phyloP scores from a whole-genome alignment of 441 rosid species.

The Viola pubescens region DNA sequence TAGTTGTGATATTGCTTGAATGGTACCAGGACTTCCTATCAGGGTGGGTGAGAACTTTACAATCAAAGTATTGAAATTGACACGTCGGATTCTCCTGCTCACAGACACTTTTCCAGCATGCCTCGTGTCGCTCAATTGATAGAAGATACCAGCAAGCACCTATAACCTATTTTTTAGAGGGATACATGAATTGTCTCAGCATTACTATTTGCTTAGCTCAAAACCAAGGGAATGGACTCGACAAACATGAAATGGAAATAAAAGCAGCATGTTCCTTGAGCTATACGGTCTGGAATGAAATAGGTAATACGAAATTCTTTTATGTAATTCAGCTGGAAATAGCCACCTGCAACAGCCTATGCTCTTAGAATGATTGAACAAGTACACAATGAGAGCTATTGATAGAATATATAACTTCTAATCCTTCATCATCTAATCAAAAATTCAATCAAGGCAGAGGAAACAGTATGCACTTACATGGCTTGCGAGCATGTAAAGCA shows the following conservation, averaged over 20 bases:
- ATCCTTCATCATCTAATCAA: neutral
- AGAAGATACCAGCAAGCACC: conserved; percentile 95
- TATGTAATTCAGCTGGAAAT: too few species aligned
- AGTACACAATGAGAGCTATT: too few species aligned
- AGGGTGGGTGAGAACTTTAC: conserved; percentile 31
- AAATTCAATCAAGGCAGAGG: neutral
- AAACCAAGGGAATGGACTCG: too few species aligned
- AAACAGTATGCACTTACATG: conserved; percentile 46
- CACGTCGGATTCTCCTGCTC: conserved; percentile 41
- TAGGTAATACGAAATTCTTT: too few species aligned
- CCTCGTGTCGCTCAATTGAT: conserved; percentile 72
- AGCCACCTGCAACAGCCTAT: too few species aligned
- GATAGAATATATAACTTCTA: neutral
- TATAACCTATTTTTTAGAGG: conserved; percentile 42
- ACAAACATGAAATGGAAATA: too few species aligned
- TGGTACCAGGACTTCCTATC: conserved; percentile 50
- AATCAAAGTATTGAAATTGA: conserved; percentile 52
- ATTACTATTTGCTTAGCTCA: too few species aligned
- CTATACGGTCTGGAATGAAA: too few species aligned
- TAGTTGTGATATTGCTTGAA: conserved; percentile 48
- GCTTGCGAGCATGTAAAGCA: conserved; percentile 85
- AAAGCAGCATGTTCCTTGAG: too few species aligned
- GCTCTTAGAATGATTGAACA: too few species aligned
- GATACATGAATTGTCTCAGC: too few species aligned
- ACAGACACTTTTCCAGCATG: conserved; percentile 72